Base-by-base conservation (phyloP, 164 flowering plant species). In the Pachysandra terminalis region DNA sequence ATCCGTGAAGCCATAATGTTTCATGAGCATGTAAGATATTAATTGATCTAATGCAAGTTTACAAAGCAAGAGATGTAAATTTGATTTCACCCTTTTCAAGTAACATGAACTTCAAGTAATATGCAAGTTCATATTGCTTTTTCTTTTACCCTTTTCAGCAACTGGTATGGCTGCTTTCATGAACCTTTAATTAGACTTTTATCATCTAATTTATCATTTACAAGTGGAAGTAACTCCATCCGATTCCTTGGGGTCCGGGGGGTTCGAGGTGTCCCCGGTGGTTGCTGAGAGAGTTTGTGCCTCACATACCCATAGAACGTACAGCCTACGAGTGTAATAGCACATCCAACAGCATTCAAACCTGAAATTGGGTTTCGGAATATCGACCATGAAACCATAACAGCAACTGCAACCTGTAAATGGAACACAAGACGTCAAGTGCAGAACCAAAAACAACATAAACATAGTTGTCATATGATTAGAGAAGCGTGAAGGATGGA, bases 261-360 rank as follows among this genome's bases (percentile, higher is more conserved):
- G 9, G 91, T 87, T 35, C 70, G 61, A 45, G 51, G 51, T 12
- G 51, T 84, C 51, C 91, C 96, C 1, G 93, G 91, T 21, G 79
- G 78, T 72, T 84, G 97, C 49, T 93, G 96, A 1, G 97, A 81
- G 45, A 95, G 81, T 80, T 73, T 61, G 76, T 96, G 96, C 77
- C 99, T 84, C 63, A 93, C 93, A 61, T 92, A 96, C 45, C 99
- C 99, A 67, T 96, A 96, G 82, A 96, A 96, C 23, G 99, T 96
- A 63, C 99, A 96, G n/a, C 99, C 99, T 19, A 82, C 61, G 9
- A 96, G 96, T 1, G 99, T 96, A 3, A 96, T 74, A 0, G 69
- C 88, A 72, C 99, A 96, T 71, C 99, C 98, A 56, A 90, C 80
- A 3, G 98, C 95, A 73, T 96, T 96, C 80, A 89, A 53, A 49